These are phyloP conservation scores for Podosphaera aphanis DNA, from an alignment of 2,329 filamentous ascomycete species.

Conservation along the genomic window DNA sequence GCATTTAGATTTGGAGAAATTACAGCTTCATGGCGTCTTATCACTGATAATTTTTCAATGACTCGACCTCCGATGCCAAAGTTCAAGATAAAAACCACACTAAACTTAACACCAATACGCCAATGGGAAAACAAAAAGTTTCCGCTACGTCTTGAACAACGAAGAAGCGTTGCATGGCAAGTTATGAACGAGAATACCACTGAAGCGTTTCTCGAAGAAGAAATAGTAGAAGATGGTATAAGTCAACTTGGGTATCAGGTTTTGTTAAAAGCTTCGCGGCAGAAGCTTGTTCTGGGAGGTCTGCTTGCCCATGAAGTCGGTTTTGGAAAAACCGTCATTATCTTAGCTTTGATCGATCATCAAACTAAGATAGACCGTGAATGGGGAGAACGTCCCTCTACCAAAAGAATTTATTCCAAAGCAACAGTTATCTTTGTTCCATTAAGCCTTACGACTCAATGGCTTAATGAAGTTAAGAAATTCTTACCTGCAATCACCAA, in stretches of 20 bases:
- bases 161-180: slow-evolving; percentile 36
- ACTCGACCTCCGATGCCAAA: not conserved
- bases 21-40: slow-evolving; percentile 22
- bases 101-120: not conserved
- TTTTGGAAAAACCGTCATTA: slow-evolving; percentile 42
- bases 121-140: not conserved
- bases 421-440: slow-evolving; percentile 39
- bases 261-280: slow-evolving; percentile 26
- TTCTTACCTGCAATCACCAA: slow-evolving; percentile 15
- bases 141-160: slow-evolving; percentile 21
- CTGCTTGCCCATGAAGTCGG: slow-evolving; percentile 40
- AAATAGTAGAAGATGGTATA: slow-evolving; percentile 31
- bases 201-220: slow-evolving; percentile 25
- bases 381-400: not conserved
- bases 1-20: slow-evolving; percentile 4
- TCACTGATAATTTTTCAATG: slow-evolving; percentile 20
- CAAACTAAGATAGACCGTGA: not conserved
- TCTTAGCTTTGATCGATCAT: slow-evolving; percentile 28
- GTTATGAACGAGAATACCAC: slow-evolving; percentile 27
- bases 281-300: slow-evolving; percentile 27
- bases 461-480: slow-evolving; percentile 28
- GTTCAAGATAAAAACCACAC: slow-evolving; percentile 3
- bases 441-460: slow-evolving; percentile 29
- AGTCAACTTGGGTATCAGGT: slow-evolving; percentile 29
- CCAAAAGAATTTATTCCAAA: slow-evolving; percentile 17